Conservation (phyloP, 257 asterid genomes). For the Ocimum tenuiflorum region DNA sequence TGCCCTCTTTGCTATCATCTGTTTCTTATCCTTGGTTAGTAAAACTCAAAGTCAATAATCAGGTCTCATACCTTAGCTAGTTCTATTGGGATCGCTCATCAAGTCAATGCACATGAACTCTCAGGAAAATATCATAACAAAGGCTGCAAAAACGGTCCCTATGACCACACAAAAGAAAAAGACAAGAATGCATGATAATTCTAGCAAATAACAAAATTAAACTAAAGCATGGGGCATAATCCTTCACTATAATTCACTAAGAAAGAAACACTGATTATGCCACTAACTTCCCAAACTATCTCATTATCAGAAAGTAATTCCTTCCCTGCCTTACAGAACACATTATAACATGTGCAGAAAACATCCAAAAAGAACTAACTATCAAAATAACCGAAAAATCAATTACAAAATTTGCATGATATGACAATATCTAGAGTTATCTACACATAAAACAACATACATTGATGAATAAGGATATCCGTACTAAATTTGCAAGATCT, state of each 20-base stretch:
- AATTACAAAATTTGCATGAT: no score
- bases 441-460: no score
- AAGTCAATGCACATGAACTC: slow-evolving; percentile 4
- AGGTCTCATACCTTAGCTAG: not conserved
- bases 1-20: not conserved
- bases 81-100: not conserved
- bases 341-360: no score
- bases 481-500: no score
- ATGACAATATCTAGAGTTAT: no score
- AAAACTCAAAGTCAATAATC: not conserved
- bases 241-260: not conserved
- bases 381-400: no score
- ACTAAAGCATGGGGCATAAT: not conserved
- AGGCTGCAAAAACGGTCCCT: not conserved
- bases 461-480: no score
- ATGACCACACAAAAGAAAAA: not conserved
- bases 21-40: not conserved
- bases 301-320: not conserved
- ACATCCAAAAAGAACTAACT: no score
- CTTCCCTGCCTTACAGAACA: no score
- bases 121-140: no score
- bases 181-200: not conserved
- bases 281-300: slow-evolving; percentile 7
- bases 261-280: not conserved
- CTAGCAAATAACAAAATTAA: not conserved